phyloP scores from a whole-genome alignment of 2,329 filamentous ascomycete species.

The Cladosporium sp. region DNA sequence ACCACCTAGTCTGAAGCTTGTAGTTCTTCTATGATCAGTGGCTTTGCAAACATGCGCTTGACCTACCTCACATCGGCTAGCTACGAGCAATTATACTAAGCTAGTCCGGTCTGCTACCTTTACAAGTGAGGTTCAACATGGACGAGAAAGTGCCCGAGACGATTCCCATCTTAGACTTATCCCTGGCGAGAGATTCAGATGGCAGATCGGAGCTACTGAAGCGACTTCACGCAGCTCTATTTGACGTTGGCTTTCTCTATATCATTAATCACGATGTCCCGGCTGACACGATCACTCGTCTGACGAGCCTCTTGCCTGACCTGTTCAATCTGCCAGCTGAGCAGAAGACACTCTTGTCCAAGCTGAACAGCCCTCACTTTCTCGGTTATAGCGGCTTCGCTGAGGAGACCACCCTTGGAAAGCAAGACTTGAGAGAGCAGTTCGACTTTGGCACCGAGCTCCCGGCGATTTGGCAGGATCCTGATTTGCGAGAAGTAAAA shows the following conservation, averaged over 20 bases:
- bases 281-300: slow-evolving; percentile 37
- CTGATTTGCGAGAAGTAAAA: not conserved
- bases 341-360: slow-evolving; percentile 46
- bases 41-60: not conserved
- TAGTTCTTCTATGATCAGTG: not conserved
- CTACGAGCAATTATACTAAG: not conserved
- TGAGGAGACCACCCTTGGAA: slow-evolving; percentile 58
- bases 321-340: slow-evolving; percentile 47
- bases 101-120: not conserved
- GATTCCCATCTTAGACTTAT: slow-evolving; percentile 56
- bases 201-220: slow-evolving; percentile 44
- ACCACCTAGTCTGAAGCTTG: not conserved
- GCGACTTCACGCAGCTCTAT: slow-evolving; percentile 51
- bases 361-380: slow-evolving; percentile 61
- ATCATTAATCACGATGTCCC: slow-evolving; percentile 54
- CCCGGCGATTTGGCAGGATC: slow-evolving; percentile 37
- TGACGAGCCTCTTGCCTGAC: slow-evolving; percentile 46
- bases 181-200: slow-evolving; percentile 42
- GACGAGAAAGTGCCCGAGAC: not conserved
- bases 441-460: slow-evolving; percentile 63
- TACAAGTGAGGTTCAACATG: not conserved
- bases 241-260: slow-evolving; percentile 58
- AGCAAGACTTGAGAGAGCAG: slow-evolving; percentile 58
- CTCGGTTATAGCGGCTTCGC: slow-evolving; percentile 61
- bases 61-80: not conserved